Conservation (phyloP, 2,329 filamentous ascomycete genomes). For the Talaromyces verruculosus region DNA sequence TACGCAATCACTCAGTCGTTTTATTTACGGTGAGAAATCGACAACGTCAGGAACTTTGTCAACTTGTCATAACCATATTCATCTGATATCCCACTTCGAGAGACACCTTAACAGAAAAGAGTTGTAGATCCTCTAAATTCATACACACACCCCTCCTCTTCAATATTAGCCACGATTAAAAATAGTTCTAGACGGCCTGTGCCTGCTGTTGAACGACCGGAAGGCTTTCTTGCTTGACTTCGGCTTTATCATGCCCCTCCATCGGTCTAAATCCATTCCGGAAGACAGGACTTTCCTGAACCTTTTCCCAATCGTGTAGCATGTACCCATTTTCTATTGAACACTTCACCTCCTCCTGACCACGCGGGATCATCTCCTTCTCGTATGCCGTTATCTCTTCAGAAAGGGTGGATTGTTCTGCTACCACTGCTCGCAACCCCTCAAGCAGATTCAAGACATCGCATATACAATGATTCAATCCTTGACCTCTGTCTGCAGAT, state of each 20-base stretch:
- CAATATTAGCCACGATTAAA: not conserved
- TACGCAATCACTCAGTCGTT: not conserved
- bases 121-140: not conserved
- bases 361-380: not conserved
- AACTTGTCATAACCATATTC: not conserved
- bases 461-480: slow-evolving; percentile 29
- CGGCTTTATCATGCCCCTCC: slow-evolving; percentile 1
- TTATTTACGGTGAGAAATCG: too few species aligned
- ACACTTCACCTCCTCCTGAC: not conserved
- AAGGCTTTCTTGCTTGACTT: not conserved
- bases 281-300: slow-evolving; percentile 1
- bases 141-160: not conserved
- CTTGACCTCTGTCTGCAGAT: slow-evolving; percentile 28
- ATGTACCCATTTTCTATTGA: slow-evolving; percentile 1
- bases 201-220: not conserved
- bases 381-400: not conserved
- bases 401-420: not conserved
- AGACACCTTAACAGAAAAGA: not conserved
- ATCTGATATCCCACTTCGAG: not conserved
- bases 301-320: slow-evolving; percentile 1
- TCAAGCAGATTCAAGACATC: not conserved
- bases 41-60: too few species aligned
- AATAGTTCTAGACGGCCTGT: not conserved
- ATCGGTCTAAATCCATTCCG: slow-evolving; percentile 1
- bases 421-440: not conserved